A percentile compares a stretch with the other conserved stretches of the same genome.
These are phyloP conservation scores for Colletotrichum sp. DNA, from an alignment of 2,329 filamentous ascomycete genomes.

Conservation along the genomic window DNA sequence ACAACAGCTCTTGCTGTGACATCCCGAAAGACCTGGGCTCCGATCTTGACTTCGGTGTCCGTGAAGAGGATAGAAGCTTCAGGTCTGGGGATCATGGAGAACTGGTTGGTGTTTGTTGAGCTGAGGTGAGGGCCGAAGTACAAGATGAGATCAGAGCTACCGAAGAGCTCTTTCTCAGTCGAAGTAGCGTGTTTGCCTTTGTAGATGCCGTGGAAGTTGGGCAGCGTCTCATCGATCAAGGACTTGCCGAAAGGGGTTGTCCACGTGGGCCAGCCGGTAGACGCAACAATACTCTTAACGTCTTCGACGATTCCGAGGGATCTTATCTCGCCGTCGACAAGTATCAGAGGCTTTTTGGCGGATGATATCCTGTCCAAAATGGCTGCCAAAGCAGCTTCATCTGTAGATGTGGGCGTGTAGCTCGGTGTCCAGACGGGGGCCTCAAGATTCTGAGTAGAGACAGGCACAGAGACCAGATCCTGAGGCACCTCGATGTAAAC, in stretches of 20 bases:
- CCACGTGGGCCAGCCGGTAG: slow-evolving; percentile 6
- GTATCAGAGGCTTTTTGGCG: neutral
- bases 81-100: neutral
- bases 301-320: neutral
- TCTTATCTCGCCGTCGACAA: slow-evolving; percentile 3
- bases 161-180: neutral
- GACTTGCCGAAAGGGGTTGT: neutral
- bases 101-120: neutral
- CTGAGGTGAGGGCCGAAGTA: slow-evolving; percentile 6
- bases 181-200: slow-evolving; percentile 25
- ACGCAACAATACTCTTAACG: neutral
- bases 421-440: slow-evolving; percentile 24
- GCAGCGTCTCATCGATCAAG: neutral
- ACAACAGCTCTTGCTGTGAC: slow-evolving; percentile 25
- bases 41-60: slow-evolving; percentile 25
- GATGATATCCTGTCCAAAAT: slow-evolving; percentile 45
- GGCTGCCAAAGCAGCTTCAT: slow-evolving; percentile 32
- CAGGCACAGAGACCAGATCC: slow-evolving; percentile 49
- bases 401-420: slow-evolving; percentile 5
- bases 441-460: slow-evolving; percentile 36
- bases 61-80: slow-evolving; percentile 27
- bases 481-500: slow-evolving; percentile 61
- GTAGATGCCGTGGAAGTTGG: neutral
- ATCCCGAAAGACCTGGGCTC: slow-evolving; percentile 31
- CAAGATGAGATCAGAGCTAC: slow-evolving; percentile 19